Base-by-base conservation (phyloP, 2,329 filamentous ascomycete species). In the Verticillium tricorpus region DNA sequence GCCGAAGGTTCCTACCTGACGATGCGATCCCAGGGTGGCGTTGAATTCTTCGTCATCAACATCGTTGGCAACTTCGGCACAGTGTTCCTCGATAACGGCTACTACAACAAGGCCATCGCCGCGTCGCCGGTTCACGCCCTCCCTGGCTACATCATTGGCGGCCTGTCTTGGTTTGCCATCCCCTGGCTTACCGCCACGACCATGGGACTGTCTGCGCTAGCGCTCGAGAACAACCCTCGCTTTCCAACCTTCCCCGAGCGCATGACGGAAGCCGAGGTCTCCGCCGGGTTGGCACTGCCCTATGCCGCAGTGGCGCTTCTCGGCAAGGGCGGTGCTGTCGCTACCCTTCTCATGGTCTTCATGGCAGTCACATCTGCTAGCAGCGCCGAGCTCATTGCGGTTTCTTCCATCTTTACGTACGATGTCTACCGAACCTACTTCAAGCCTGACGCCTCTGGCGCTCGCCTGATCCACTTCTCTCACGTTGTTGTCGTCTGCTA, bases 381-480 rank as follows among this genome's bases (percentile, higher is more conserved):
- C 65, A 92, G 89, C 2, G 89, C 90, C 0, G 89, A 94, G 71
- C 77, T 94, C 17, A 93, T 95, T 63, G 90, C 92, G 9, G 91
- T 94, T 8, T 92, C 89, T 2, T 91, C 89, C 5, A 94, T 96
- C 74, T 88, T 89, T 76, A 96, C 92, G 0, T 96, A 95, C 72
- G 92, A 96, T 70, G 83, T 95, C 66, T 96, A 95, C 77, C 89
- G 93, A 64, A 92, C 90, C 1, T 96, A 96, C 73, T 84, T 96
- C 77, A 89, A 95, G 65, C 92, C 92, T 0, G 72, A 77, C 0
- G 93, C 93, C 7, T 88, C 84, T 59, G 92, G 93, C 19, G 88
- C 85, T 70, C 84, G 85, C 37, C 84, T 97, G 5, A 93, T 97
- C 58, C 90, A 88, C 75, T 89, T 93, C 77, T 92, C 89, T 83